Evolutionary conservation across 345 rosid species (phyloP).

Genomic region (Orychophragmus violaceus): DNA sequence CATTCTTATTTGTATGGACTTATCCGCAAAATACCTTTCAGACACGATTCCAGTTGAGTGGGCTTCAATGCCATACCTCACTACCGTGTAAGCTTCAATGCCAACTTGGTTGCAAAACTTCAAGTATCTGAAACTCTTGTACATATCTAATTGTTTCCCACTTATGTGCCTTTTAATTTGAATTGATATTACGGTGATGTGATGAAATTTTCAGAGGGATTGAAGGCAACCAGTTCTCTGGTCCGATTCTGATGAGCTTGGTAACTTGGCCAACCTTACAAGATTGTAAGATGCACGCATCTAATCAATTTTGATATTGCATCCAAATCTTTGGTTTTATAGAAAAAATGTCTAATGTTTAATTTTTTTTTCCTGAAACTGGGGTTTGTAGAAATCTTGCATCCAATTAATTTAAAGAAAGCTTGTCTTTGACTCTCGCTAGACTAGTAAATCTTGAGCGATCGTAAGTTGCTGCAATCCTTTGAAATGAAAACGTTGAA

Average conservation of each 20-base stretch:
- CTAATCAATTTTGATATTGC: neutral
- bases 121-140: slow-evolving; percentile 39
- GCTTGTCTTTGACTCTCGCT: slow-evolving; percentile 31
- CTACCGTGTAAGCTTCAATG: too few relatives aligned
- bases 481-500: neutral
- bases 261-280: slow-evolving; percentile 39
- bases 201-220: slow-evolving; percentile 33
- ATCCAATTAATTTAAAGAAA: slow-evolving; percentile 38
- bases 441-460: slow-evolving; percentile 25
- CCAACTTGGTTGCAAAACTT: slow-evolving; percentile 38
- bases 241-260: slow-evolving; percentile 42
- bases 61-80: too few relatives aligned
- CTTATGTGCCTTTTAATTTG: neutral
- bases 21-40: too few relatives aligned
- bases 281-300: slow-evolving; percentile 38
- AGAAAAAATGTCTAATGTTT: neutral
- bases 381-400: slow-evolving; percentile 32
- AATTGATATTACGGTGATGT: neutral
- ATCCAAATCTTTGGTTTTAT: neutral
- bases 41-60: too few relatives aligned
- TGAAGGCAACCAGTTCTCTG: slow-evolving; percentile 49
- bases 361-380: neutral
- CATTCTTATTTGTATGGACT: too few relatives aligned
- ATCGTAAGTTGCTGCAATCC: slow-evolving; percentile 3
- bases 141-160: slow-evolving; percentile 1